phyloP scores from a whole-genome alignment of 2,329 filamentous ascomycete genomes.

The Colletotrichum salicis region DNA sequence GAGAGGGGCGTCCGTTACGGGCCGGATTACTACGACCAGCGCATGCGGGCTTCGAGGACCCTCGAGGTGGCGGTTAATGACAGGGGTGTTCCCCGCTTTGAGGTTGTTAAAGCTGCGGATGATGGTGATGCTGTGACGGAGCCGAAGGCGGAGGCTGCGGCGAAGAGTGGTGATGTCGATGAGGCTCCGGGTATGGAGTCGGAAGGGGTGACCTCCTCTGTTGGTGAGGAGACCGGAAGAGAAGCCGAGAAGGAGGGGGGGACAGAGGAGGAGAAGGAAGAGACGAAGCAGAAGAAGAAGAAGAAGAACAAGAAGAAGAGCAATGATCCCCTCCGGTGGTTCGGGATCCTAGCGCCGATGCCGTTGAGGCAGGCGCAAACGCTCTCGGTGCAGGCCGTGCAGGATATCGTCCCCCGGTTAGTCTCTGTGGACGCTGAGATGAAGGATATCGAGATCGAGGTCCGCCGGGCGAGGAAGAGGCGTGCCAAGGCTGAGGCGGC shows the following conservation, averaged over 20 bases:
- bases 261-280: slow-evolving; percentile 23
- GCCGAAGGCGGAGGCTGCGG: background rate
- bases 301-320: slow-evolving; percentile 22
- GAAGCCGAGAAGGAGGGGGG: slow-evolving; percentile 26
- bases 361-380: slow-evolving; percentile 68
- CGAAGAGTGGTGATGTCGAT: background rate
- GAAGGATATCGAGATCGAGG: slow-evolving; percentile 73
- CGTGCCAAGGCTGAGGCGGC: slow-evolving; percentile 57
- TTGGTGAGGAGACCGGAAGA: slow-evolving; percentile 24
- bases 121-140: slow-evolving; percentile 22
- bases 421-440: slow-evolving; percentile 69
- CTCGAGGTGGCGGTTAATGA: slow-evolving; percentile 46
- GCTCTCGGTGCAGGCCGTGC: slow-evolving; percentile 66
- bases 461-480: slow-evolving; percentile 70
- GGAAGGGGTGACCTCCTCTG: slow-evolving; percentile 1
- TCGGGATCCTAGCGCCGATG: slow-evolving; percentile 63
- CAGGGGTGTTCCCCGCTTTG: slow-evolving; percentile 38
- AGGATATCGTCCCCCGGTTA: slow-evolving; percentile 66
- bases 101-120: slow-evolving; percentile 35
- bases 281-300: slow-evolving; percentile 4
- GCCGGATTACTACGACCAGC: slow-evolving; percentile 76
- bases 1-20: slow-evolving; percentile 73
- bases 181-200: slow-evolving; percentile 6
- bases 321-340: slow-evolving; percentile 69
- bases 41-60: slow-evolving; percentile 72